Percentiles rank a stretch among this genome's conserved stretches.
These are phyloP conservation scores for Zygoascus meyerae DNA, from an alignment of 1,139 yeast genomes.

Conservation along the genomic window DNA sequence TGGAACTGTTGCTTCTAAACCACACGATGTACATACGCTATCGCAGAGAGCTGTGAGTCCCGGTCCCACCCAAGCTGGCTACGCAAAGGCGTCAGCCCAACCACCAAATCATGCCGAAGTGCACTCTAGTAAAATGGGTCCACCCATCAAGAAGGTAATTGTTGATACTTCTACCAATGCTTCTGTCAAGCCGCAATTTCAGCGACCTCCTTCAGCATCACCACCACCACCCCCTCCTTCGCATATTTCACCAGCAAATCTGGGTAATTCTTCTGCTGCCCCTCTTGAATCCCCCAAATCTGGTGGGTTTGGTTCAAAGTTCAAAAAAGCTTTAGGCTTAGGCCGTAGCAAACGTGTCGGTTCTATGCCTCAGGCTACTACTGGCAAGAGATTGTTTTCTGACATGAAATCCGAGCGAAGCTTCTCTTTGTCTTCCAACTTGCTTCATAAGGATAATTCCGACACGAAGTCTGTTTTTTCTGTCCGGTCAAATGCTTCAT, in stretches of 20 bases:
- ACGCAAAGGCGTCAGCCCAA: too few relatives aligned
- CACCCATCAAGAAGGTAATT: background rate
- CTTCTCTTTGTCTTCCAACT: slow-evolving; percentile 7
- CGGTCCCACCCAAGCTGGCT: too few relatives aligned
- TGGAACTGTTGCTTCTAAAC: too few relatives aligned
- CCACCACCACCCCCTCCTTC: too few relatives aligned
- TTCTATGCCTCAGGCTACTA: background rate
- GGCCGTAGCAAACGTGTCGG: slow-evolving; percentile 14
- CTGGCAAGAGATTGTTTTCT: slow-evolving; percentile 1
- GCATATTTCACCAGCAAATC: too few relatives aligned
- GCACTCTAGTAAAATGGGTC: slow-evolving; percentile 4
- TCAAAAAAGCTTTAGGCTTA: slow-evolving; percentile 27
- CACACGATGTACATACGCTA: too few relatives aligned
- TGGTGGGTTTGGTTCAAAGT: slow-evolving; percentile 16
- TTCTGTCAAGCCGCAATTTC: background rate
- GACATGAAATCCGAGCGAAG: slow-evolving; percentile 8
- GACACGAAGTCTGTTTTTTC: slow-evolving; percentile 25
- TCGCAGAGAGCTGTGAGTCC: too few relatives aligned
- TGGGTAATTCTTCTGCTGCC: too few relatives aligned
- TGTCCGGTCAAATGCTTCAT: slow-evolving; percentile 24
- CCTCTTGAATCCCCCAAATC: background rate
- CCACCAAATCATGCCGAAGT: background rate
- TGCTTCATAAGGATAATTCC: slow-evolving; percentile 12
- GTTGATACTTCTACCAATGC: background rate
- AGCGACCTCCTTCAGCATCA: too few relatives aligned